Evolutionary conservation across 2,329 filamentous ascomycete species (phyloP).

Genomic region (Dactylella cylindrospora): DNA sequence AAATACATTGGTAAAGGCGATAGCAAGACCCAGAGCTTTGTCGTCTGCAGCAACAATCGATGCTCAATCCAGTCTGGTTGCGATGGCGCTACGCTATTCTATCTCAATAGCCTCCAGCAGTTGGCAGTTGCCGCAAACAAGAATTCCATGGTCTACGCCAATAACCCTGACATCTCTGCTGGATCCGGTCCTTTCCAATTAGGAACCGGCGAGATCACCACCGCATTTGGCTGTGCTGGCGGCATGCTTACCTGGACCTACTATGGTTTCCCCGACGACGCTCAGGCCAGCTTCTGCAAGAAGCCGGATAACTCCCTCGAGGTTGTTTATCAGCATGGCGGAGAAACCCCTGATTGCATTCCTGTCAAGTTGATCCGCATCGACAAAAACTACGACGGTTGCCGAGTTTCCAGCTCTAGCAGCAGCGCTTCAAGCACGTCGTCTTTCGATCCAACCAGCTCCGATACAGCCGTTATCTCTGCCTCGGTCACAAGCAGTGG

Average conservation of each 20-base stretch:
- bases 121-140: slow-evolving; percentile 2
- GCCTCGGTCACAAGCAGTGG: no score
- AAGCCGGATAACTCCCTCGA: slow-evolving; percentile 18
- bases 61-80: slow-evolving; percentile 16
- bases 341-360: not conserved
- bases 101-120: slow-evolving; percentile 11
- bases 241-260: slow-evolving; percentile 11
- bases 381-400: not conserved
- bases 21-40: slow-evolving; percentile 1
- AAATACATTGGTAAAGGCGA: not conserved
- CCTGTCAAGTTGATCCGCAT: slow-evolving; percentile 11
- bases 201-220: slow-evolving; percentile 25
- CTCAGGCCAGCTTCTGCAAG: slow-evolving; percentile 12
- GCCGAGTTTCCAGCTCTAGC: not conserved
- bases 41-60: slow-evolving; percentile 19
- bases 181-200: slow-evolving; percentile 28
- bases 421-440: slow-evolving; percentile 1
- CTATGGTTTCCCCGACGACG: not conserved
- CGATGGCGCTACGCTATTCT: slow-evolving; percentile 17
- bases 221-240: slow-evolving; percentile 12
- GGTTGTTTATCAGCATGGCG: slow-evolving; percentile 19
- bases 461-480: slow-evolving; percentile 7
- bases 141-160: slow-evolving; percentile 13
- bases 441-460: no score
- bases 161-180: slow-evolving; percentile 8